Conservation (phyloP, 768 basidiomycete species). For the Amanita polypyramis region DNA sequence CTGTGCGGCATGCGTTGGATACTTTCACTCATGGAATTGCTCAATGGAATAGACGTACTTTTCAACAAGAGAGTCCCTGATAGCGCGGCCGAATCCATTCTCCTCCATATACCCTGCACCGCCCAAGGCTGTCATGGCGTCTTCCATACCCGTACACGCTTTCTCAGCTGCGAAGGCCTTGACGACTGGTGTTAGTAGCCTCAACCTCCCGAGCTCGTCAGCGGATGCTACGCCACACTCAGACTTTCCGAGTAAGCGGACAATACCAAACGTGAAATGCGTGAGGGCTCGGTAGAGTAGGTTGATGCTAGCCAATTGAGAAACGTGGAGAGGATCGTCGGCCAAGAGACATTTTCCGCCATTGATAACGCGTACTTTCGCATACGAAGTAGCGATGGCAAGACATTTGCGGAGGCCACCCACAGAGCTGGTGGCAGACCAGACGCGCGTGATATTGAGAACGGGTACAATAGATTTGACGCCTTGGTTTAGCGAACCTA, state of each 20-base stretch:
- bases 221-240: constrained; percentile 43
- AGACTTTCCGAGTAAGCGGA: constrained; percentile 46
- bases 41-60: constrained; percentile 25
- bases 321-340: constrained; percentile 53
- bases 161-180: constrained; percentile 67
- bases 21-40: not conserved
- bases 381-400: constrained; percentile 54
- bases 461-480: constrained; percentile 60
- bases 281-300: constrained; percentile 55
- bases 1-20: constrained; percentile 15
- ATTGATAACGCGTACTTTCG: constrained; percentile 45
- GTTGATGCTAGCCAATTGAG: constrained; percentile 49
- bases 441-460: constrained; percentile 68
- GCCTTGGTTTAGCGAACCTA: constrained; percentile 49
- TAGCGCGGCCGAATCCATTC: constrained; percentile 57
- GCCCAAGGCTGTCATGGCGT: constrained; percentile 64
- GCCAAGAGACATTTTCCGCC: constrained; percentile 38
- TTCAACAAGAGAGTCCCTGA: constrained; percentile 65
- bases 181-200: constrained; percentile 56
- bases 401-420: constrained; percentile 54
- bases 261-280: constrained; percentile 52
- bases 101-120: constrained; percentile 84
- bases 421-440: constrained; percentile 47
- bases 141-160: constrained; percentile 53
- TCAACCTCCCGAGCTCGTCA: constrained; percentile 41